Base-by-base conservation (phyloP, 441 rosid species). In the Aquilaria agallochum region DNA sequence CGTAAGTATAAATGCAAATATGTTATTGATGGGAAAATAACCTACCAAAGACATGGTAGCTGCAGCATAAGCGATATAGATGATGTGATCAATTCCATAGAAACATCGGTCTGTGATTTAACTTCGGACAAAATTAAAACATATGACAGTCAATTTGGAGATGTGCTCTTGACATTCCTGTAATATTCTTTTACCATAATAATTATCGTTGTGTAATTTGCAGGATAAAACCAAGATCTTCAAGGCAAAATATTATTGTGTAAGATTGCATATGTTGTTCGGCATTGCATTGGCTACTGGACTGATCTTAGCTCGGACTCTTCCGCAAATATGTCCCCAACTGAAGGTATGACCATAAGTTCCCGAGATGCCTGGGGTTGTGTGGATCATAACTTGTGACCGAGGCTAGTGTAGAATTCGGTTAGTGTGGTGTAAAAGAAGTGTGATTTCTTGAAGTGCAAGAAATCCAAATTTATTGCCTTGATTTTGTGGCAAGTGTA, bases 161-260 rank as follows among this genome's bases (percentile, higher is more conserved):
- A 48, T 5, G 11, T 65, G 31, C 31, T 32, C 47, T 51, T 15
- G 5, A 4, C 4, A 48, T 27, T 20, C 6, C 20, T 11, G 46
- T 46, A 27, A 11, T 2, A 55, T 1, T 45, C 11, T 2, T 53
- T 20, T 20, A 20, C 27, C 27, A 20, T 20, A 20, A 20, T 20
- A 20, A 20, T 20, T 20, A 20, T 20, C 27, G 27, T 20, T 20
- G 27, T 20, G 27, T 20, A 20, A 9, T 5, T 64, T 58, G 49
- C 80, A 93, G 97, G 82, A 88, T 51, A 86, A 85, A 72, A 78
- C 53, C 71, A 79, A 80, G 75, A 88, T 93, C 66, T 93, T 90
- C 82, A 82, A 83, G 98, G 98, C 94, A 34, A 92, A 92, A 80
- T 92, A 92, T 65, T 88, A 84, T 31, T 86, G 98, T 63, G 96